Percentiles rank a stretch among this genome's conserved stretches.
These are phyloP conservation scores for Penicillium mononematosum DNA, from an alignment of 495 filamentous ascomycete genomes.

Conservation along the genomic window DNA sequence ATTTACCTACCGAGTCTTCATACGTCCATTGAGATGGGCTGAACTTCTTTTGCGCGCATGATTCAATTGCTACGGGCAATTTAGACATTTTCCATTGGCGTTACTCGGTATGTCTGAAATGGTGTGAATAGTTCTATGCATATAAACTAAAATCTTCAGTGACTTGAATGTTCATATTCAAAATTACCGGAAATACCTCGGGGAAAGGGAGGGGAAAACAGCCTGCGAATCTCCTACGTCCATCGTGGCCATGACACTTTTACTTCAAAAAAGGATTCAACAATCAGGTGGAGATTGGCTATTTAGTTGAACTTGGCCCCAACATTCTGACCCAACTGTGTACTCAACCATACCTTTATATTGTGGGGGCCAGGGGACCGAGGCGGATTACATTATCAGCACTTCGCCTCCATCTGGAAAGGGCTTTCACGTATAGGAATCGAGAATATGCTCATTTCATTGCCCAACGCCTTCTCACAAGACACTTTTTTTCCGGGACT, in stretches of 20 bases:
- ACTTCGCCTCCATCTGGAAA: background rate
- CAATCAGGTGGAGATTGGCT: background rate
- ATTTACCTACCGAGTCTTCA: background rate
- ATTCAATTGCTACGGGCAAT: background rate
- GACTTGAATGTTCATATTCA: background rate
- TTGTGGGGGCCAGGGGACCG: background rate
- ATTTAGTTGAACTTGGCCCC: background rate
- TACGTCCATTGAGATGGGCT: background rate
- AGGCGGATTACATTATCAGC: constrained; percentile 6
- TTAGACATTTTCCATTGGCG: background rate
- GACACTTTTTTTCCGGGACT: background rate
- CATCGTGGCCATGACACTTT: background rate
- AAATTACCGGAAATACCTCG: background rate
- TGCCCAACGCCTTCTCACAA: background rate
- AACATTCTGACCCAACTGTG: background rate
- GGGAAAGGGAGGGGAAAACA: too few species aligned
- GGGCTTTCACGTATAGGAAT: background rate
- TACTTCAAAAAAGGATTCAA: background rate
- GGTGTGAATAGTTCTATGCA: background rate
- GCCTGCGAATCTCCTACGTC: background rate
- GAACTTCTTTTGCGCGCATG: background rate
- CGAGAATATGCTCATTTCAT: background rate
- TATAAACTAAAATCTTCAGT: background rate
- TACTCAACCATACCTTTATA: background rate
- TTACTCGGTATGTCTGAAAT: background rate